Conservation (phyloP, 805 yeast species). For the Pichia nanzhaoensis region DNA sequence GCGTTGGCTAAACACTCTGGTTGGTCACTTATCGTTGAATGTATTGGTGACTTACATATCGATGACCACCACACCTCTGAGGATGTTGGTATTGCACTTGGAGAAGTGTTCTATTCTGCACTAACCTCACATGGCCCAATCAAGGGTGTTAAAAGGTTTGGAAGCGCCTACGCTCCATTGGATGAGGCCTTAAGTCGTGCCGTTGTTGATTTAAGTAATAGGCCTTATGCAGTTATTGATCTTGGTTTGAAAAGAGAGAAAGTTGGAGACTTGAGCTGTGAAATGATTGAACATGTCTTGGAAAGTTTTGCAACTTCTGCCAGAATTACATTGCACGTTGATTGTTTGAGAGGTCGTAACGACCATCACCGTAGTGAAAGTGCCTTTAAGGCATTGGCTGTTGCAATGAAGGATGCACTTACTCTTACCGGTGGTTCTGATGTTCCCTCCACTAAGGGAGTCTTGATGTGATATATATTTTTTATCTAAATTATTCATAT, state of each 20-base stretch:
- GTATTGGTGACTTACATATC: constrained; percentile 90
- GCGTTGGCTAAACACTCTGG: constrained; percentile 96
- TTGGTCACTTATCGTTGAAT: constrained; percentile 85
- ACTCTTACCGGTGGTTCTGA: constrained; percentile 81
- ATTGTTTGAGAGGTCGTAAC: constrained; percentile 85
- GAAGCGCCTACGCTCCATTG: constrained; percentile 88
- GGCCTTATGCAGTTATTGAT: constrained; percentile 89
- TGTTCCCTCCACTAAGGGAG: constrained; percentile 96
- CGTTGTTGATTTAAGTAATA: constrained; percentile 89
- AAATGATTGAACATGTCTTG: constrained; percentile 96
- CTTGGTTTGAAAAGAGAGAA: constrained; percentile 87
- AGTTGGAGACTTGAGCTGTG: constrained; percentile 86
- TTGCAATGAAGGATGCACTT: constrained; percentile 83
- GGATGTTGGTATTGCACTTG: constrained; percentile 90
- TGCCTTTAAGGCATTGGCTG: constrained; percentile 93
- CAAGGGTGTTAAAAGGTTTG: constrained; percentile 88
- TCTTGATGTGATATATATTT: constrained; percentile 53
- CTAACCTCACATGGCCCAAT: constrained; percentile 57
- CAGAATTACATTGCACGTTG: constrained; percentile 86
- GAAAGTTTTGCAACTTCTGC: constrained; percentile 94
- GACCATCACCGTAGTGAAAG: constrained; percentile 96
- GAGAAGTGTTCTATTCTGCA: constrained; percentile 83
- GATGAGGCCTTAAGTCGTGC: constrained; percentile 96
- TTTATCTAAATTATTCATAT: no score
- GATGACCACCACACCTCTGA: constrained; percentile 98